A percentile compares a stretch with the other conserved stretches of the same genome.
These are phyloP conservation scores for Remersonia thermophila DNA, from an alignment of 2,329 filamentous ascomycete species.

Conservation along the genomic window DNA sequence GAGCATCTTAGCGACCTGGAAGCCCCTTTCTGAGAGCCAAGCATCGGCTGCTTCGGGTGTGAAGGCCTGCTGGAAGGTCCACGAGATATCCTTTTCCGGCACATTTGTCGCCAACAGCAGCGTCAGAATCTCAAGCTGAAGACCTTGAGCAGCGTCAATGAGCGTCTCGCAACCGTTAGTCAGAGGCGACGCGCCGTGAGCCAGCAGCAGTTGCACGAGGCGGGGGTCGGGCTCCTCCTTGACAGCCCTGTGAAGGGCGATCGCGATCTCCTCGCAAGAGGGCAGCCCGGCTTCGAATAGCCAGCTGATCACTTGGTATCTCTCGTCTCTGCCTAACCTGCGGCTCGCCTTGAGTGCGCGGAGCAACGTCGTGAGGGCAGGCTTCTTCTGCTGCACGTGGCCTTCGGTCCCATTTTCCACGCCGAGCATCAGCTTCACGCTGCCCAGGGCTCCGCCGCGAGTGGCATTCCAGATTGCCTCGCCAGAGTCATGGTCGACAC, in stretches of 20 bases:
- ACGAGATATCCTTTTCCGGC: constrained; percentile 30
- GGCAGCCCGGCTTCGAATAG: constrained; percentile 40
- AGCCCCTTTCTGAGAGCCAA: constrained; percentile 37
- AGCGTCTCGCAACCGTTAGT: constrained; percentile 41
- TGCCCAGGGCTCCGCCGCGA: constrained; percentile 36
- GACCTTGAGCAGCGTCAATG: constrained; percentile 33
- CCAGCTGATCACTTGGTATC: constrained; percentile 36
- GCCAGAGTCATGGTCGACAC: constrained; percentile 41
- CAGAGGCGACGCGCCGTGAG: constrained; percentile 39
- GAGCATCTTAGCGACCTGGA: constrained; percentile 35
- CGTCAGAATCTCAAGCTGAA: constrained; percentile 27
- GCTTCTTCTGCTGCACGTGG: constrained; percentile 27
- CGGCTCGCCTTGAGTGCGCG: constrained; percentile 42
- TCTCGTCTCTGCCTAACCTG: constrained; percentile 35
- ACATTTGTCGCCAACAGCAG: constrained; percentile 32
- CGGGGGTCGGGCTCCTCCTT: constrained; percentile 37
- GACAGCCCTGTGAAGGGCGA: constrained; percentile 37
- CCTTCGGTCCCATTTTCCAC: constrained; percentile 28
- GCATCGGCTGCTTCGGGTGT: constrained; percentile 25
- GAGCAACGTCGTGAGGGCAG: constrained; percentile 34
- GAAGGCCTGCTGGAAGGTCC: constrained; percentile 34
- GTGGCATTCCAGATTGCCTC: constrained; percentile 44
- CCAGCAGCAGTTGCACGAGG: constrained; percentile 35
- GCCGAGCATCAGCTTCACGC: constrained; percentile 39
- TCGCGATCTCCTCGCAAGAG: constrained; percentile 36